Evolutionary conservation across 75 land plant genomes (phyloP).

Genomic region (Sequoiadendron giganteum): DNA sequence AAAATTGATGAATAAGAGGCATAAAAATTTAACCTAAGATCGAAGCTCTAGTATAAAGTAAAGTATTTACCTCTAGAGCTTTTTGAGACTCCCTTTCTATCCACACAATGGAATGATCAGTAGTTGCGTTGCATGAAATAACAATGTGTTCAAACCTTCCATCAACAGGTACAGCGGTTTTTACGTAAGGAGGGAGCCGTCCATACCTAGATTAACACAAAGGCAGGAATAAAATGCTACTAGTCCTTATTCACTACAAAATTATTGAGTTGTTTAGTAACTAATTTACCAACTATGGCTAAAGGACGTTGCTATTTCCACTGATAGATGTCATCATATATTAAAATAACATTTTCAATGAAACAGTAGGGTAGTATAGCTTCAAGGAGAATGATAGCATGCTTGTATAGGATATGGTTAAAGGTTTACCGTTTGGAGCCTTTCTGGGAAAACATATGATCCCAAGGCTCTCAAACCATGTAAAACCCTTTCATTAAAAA

Average conservation of each 20-base stretch:
- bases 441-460: neutral
- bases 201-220: slow-evolving; percentile 46
- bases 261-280: neutral
- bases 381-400: neutral
- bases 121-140: slow-evolving; percentile 70
- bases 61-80: slow-evolving; percentile 58
- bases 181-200: slow-evolving; percentile 61
- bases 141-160: slow-evolving; percentile 83
- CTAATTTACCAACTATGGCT: neutral
- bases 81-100: slow-evolving; percentile 63
- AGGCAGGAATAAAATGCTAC: neutral
- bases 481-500: neutral
- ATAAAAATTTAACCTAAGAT: neutral
- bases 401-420: neutral
- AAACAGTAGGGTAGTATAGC: neutral
- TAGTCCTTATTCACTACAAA: neutral
- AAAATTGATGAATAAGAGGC: neutral
- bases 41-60: neutral
- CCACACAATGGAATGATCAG: slow-evolving; percentile 72
- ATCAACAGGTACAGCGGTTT: slow-evolving; percentile 78
- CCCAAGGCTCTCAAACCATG: neutral
- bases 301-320: neutral
- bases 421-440: neutral
- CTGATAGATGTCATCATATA: neutral
- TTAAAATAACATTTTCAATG: neutral